A percentile compares a stretch with the other conserved stretches of the same genome.
phyloP scores from a whole-genome alignment of 2,329 filamentous ascomycete genomes.

The Pyrenophora teres region DNA sequence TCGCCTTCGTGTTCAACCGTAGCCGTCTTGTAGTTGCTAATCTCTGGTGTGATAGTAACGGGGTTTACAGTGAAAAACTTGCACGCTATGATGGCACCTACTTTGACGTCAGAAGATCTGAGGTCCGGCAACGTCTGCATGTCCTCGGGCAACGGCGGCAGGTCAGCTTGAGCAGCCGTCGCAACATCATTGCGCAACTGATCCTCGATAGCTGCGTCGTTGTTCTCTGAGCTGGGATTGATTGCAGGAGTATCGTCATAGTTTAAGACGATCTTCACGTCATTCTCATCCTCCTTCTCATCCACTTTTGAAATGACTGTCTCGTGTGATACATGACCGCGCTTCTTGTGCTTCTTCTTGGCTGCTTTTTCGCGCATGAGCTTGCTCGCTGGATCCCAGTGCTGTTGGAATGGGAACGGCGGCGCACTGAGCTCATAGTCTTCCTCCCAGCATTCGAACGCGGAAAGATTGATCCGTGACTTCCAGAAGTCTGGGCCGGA shows the following conservation, averaged over 20 bases:
- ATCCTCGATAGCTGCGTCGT: conserved; percentile 31
- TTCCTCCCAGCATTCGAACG: conserved; percentile 79
- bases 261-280: conserved; percentile 35
- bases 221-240: conserved; percentile 26
- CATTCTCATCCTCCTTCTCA: conserved; percentile 48
- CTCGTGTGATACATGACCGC: conserved; percentile 43
- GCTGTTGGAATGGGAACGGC: conserved; percentile 86
- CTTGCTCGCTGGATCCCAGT: conserved; percentile 81
- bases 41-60: conserved; percentile 66
- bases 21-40: conserved; percentile 68
- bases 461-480: conserved; percentile 72
- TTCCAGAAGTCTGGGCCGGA: conserved; percentile 70
- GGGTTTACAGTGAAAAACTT: conserved; percentile 64
- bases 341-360: conserved; percentile 59
- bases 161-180: conserved; percentile 58
- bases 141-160: conserved; percentile 66
- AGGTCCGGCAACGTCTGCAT: conserved; percentile 59
- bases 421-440: conserved; percentile 68
- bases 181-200: conserved; percentile 52
- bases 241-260: conserved; percentile 38
- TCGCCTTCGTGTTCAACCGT: conserved; percentile 58
- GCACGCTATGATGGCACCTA: conserved; percentile 71
- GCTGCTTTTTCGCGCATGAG: conserved; percentile 60
- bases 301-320: neutral
- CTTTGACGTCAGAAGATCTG: conserved; percentile 53